These are phyloP conservation scores for Lactarius indigo DNA, from an alignment of 768 basidiomycete genomes.

Conservation along the genomic window DNA sequence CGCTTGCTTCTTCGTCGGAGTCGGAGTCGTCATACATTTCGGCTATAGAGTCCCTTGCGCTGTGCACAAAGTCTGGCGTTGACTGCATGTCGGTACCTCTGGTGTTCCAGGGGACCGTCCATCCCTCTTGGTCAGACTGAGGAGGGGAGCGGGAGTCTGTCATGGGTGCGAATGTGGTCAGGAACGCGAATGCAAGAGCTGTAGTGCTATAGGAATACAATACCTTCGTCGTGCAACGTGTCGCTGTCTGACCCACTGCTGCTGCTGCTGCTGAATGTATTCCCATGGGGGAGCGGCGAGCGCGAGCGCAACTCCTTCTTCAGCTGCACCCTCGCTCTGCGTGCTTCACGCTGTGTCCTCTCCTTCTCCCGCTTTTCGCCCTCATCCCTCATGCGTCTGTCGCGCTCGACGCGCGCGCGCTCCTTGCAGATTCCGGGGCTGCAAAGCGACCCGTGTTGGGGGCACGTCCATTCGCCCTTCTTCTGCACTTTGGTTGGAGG, in stretches of 20 bases:
- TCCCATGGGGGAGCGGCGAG: neutral
- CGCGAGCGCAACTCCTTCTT: too few relatives aligned
- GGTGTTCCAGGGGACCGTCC: neutral
- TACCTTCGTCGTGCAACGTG: neutral
- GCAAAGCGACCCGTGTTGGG: constrained; percentile 19
- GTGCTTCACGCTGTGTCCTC: neutral
- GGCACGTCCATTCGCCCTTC: neutral
- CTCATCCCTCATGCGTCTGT: neutral
- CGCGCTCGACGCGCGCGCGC: neutral
- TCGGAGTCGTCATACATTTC: neutral
- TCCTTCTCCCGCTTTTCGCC: neutral
- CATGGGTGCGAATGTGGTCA: neutral
- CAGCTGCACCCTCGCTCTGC: neutral
- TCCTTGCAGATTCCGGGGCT: constrained; percentile 15
- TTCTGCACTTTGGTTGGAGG: neutral
- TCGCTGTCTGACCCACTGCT: neutral
- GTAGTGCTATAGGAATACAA: neutral
- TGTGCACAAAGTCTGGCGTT: neutral
- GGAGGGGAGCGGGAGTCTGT: neutral
- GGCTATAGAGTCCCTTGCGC: neutral
- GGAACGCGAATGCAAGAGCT: neutral
- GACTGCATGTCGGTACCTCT: neutral
- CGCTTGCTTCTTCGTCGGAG: neutral
- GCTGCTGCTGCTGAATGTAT: neutral
- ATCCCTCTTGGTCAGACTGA: neutral